Conservation (phyloP, 2,329 filamentous ascomycete genomes). For the Verticillium nubilum region DNA sequence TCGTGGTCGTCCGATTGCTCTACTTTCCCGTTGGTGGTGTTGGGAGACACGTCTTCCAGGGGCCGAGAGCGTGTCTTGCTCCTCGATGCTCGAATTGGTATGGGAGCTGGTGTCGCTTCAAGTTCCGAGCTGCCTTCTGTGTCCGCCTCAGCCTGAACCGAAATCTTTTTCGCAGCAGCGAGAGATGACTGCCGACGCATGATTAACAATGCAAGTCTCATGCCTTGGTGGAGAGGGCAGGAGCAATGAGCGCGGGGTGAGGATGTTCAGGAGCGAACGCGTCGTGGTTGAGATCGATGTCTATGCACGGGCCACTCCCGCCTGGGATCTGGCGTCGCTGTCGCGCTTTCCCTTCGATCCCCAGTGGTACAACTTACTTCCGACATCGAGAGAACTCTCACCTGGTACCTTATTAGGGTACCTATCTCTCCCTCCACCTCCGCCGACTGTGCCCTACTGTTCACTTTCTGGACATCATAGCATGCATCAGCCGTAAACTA, state of each 20-base stretch:
- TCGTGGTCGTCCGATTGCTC: not conserved
- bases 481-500: too few relatives aligned
- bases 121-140: not conserved
- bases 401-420: too few relatives aligned
- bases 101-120: not conserved
- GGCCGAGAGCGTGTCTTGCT: not conserved
- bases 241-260: not conserved
- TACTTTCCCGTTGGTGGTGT: constrained; percentile 2
- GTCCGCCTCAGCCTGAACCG: constrained; percentile 6
- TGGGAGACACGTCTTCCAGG: constrained; percentile 8
- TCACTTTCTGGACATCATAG: too few relatives aligned
- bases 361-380: not conserved
- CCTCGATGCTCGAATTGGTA: not conserved
- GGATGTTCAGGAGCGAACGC: not conserved
- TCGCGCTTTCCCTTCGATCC: not conserved
- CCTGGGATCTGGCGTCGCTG: not conserved
- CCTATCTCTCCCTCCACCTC: not conserved
- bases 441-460: too few relatives aligned
- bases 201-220: not conserved
- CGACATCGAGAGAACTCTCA: too few relatives aligned
- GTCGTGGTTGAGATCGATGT: not conserved
- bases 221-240: not conserved
- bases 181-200: constrained; percentile 6
- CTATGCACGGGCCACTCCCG: not conserved
- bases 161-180: constrained; percentile 7